Base-by-base conservation (phyloP, 2,329 filamentous ascomycete genomes). In the Cladophialophora chaetospira region DNA sequence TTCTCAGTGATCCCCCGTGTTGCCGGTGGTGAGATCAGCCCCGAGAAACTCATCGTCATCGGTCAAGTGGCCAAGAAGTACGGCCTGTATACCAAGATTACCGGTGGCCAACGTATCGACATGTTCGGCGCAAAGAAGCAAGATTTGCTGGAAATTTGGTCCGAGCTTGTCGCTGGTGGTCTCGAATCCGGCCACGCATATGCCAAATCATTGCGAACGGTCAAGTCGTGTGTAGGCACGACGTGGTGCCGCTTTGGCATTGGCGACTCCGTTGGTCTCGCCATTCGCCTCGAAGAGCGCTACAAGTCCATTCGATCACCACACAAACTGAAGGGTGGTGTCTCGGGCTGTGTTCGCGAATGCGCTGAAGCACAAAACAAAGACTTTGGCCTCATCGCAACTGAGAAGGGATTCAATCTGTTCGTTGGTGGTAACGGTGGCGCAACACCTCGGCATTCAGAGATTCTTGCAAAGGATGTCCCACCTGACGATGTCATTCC, bases 151-250 rank as follows among this genome's bases (percentile, higher is more conserved):
- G 80, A 81, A 11, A 96, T 96, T 66, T 96, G 91, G 91, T 82
- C 82, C 40, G 83, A 85, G 64, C 79, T 96, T 2, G 83, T 95
- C 6, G 86, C 89, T 54, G 91, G 88, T 1, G 91, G 91, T 17
- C 88, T 96, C 86, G 91, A 96, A 72, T 91, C 87, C 60, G 91
- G 91, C 0, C 91, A 96, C 69, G 91, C 90, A 0, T 96, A 96
- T 69, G 91, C 90, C 36, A 96, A 96, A 75, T 88, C 88, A 3
- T 79, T 96, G 43, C 82, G 91, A 42, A 96, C 91, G 0, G 89
- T 96, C 68, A 96, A 96, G 67, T 73, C 88, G 58, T 96, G 91
- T 66, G 91, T 96, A 0, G 91, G 91, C 19, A 91, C 88, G 0
- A 92, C 90, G 1, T 96, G 91, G 91, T 96, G 91, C 68, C 82